These are phyloP conservation scores for Ogataea neopini DNA, from an alignment of 805 yeast genomes.

Conservation along the genomic window DNA sequence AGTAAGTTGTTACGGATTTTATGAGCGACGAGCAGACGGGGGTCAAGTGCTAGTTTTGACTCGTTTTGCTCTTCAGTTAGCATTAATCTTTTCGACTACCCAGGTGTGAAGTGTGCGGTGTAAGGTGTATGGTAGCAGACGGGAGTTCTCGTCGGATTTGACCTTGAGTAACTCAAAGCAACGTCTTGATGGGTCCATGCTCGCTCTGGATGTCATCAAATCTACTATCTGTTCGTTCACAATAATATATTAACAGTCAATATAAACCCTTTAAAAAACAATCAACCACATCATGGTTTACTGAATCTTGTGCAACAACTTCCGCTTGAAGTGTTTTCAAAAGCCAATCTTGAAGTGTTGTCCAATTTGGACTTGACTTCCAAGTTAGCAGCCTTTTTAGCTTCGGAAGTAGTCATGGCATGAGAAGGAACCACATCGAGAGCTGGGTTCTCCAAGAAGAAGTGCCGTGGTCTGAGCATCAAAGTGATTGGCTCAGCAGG, in stretches of 20 bases:
- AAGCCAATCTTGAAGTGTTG: conserved; percentile 53
- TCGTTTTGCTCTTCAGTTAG: not conserved
- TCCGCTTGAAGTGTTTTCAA: conserved; percentile 36
- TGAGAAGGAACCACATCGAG: conserved; percentile 72
- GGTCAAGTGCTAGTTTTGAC: too few species aligned
- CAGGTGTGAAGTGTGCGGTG: too few species aligned
- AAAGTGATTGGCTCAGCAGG: conserved; percentile 81
- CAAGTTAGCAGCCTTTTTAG: conserved; percentile 36
- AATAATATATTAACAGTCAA: conserved; percentile 1
- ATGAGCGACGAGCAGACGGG: too few species aligned
- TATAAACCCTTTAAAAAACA: too few species aligned
- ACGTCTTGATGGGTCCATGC: too few species aligned
- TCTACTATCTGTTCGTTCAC: too few species aligned
- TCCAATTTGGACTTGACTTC: conserved; percentile 48
- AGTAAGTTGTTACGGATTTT: too few species aligned
- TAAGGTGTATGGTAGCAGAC: too few species aligned
- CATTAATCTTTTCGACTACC: too few species aligned
- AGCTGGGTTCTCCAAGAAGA: conserved; percentile 76
- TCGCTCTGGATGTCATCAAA: too few species aligned
- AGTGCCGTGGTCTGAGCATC: conserved; percentile 75
- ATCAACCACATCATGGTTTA: conserved; percentile 8
- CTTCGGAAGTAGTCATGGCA: conserved; percentile 48
- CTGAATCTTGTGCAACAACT: conserved; percentile 35
- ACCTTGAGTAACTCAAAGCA: too few species aligned
- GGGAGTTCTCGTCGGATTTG: too few species aligned